Conservation (phyloP, 208 protist genomes). For the Jaenimonas drosophilae region DNA sequence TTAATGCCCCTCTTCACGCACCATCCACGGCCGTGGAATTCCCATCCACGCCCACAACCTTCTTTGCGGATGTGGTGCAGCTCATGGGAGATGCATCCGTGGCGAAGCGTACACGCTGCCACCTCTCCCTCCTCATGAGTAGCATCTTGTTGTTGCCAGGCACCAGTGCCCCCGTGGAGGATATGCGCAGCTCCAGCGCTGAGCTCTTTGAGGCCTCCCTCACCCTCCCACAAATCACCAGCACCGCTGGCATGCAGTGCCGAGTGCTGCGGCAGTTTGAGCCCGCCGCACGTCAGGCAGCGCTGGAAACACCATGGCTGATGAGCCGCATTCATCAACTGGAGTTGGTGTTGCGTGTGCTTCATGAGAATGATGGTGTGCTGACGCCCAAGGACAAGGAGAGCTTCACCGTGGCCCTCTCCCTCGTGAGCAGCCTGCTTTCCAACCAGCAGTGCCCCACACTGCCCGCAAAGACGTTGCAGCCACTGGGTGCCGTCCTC, state of each 20-base stretch:
- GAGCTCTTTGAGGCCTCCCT: slow-evolving; percentile 34
- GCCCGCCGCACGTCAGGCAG: slow-evolving; percentile 5
- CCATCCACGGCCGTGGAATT: not conserved
- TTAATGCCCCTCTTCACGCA: not conserved
- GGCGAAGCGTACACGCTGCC: slow-evolving; percentile 29
- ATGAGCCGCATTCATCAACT: slow-evolving; percentile 6
- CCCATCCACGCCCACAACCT: slow-evolving; percentile 4
- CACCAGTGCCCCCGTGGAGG: not conserved
- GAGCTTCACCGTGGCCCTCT: slow-evolving; percentile 20
- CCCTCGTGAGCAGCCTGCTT: slow-evolving; percentile 28
- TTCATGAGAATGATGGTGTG: slow-evolving; percentile 8
- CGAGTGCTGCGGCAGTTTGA: slow-evolving; percentile 29
- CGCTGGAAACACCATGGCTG: slow-evolving; percentile 12
- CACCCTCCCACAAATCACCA: slow-evolving; percentile 14
- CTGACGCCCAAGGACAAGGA: slow-evolving; percentile 14
- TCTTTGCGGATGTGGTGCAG: slow-evolving; percentile 14
- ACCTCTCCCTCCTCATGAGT: slow-evolving; percentile 15
- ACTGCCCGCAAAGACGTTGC: slow-evolving; percentile 8
- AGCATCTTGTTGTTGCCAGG: slow-evolving; percentile 7
- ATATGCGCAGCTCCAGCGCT: slow-evolving; percentile 9
- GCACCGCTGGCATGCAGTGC: slow-evolving; percentile 53
- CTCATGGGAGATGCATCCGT: slow-evolving; percentile 27
- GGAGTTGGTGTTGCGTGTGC: slow-evolving; percentile 1
- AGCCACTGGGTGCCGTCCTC: slow-evolving; percentile 19
- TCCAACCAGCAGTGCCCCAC: slow-evolving; percentile 9